Base-by-base conservation (phyloP, 2,329 filamentous ascomycete species). In the Alternaria tenuissima region DNA sequence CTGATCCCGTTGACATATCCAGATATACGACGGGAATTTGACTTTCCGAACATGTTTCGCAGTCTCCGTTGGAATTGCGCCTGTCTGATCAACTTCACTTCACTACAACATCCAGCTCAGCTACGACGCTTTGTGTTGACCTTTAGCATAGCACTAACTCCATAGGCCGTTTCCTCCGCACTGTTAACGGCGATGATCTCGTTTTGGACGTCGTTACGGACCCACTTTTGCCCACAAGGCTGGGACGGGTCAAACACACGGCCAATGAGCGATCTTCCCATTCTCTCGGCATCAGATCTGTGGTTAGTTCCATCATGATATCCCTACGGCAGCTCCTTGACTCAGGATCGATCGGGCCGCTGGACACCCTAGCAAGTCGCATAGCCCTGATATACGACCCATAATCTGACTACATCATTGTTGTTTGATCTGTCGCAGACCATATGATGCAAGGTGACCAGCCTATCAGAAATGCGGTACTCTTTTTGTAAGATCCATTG, bases 301-400 rank as follows among this genome's bases (percentile, higher is more conserved):
- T 65, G 58, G 59, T 63, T 64, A 48, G 47, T 30, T 47, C 16
- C 18, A 28, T 38, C n/a, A 58, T 26, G 51, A 32, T 47, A 58
- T 43, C 46, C 56, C 34, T 44, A 51, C 42, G 44, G 58, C 51
- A 34, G 39, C 24, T 38, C 48, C 47, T 46, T 64, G 39, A 36
- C 43, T 55, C 57, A 48, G 43, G 68, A 69, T 73, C 65, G 52
- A 53, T 64, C 65, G 64, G 67, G 36, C 64, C 65, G 65, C 55
- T 52, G 48, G 54, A 51, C 53, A 59, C 61, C 67, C 28, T 49
- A 43, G 55, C 32, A 49, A 66, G 51, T 61, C 59, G 52, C 57
- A 57, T 36, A 56, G 24, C 44, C 59, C 64, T 62, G 61, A 44
- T 43, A 32, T 42, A 57, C 48, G 49, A 49, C 57, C 62, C 46